phyloP scores from a whole-genome alignment of 139 green algal species.

The Eudorina sp. region DNA sequence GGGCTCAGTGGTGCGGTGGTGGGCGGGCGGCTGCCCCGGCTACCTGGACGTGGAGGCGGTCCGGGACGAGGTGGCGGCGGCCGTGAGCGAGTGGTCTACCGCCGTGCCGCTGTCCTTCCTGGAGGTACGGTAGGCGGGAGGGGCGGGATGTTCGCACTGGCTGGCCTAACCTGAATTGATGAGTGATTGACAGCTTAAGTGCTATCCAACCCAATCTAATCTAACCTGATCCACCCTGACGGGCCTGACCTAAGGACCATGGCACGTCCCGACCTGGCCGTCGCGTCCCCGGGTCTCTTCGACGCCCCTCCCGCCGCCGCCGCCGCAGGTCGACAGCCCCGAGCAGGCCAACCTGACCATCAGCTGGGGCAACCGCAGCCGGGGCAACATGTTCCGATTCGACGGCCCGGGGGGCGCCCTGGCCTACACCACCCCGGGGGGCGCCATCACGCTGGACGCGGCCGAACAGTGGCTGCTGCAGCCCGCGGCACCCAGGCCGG shows the following conservation, averaged over 20 bases:
- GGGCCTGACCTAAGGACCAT: too few relatives aligned
- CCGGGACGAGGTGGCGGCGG: constrained; percentile 39
- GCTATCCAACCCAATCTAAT: too few relatives aligned
- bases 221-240: too few relatives aligned
- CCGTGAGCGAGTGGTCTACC: constrained; percentile 34
- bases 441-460: constrained; percentile 35
- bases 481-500: not conserved
- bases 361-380: constrained; percentile 26
- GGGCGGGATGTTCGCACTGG: too few relatives aligned
- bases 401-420: constrained; percentile 44
- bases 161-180: too few relatives aligned
- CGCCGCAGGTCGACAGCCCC: not conserved
- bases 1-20: constrained; percentile 28
- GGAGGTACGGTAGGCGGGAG: constrained; percentile 6
- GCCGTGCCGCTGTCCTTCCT: constrained; percentile 32
- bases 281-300: not conserved
- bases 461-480: constrained; percentile 50
- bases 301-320: not conserved
- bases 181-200: too few relatives aligned
- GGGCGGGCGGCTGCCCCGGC: constrained; percentile 37
- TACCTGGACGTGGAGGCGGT: constrained; percentile 34
- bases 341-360: constrained; percentile 32
- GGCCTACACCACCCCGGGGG: not conserved
- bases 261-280: too few relatives aligned
- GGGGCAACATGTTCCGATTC: constrained; percentile 47